A percentile compares a stretch with the other conserved stretches of the same genome.
Conservation (phyloP, 2,329 filamentous ascomycete genomes). For the Xylaria sp. region DNA sequence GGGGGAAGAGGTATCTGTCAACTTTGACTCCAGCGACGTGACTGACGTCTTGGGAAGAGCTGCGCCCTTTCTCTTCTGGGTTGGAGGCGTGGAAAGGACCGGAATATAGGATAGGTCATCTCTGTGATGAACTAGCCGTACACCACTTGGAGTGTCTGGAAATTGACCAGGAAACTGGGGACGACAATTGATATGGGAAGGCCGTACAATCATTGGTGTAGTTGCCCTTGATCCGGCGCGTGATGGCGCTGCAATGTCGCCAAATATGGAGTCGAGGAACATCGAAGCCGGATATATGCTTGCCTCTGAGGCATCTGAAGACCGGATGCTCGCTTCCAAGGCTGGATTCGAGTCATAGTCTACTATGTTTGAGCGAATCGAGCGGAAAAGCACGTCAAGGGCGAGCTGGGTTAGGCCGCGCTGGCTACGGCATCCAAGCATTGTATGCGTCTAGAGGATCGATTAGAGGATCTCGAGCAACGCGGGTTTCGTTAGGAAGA, state of each 20-base stretch:
- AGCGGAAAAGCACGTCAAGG: conserved; percentile 87
- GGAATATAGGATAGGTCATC: conserved; percentile 38
- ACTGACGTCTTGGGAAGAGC: conserved; percentile 26
- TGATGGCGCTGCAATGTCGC: conserved; percentile 63
- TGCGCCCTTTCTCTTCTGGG: conserved; percentile 22
- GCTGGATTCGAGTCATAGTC: conserved; percentile 62
- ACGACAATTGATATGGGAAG: conserved; percentile 42
- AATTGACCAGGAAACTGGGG: conserved; percentile 34
- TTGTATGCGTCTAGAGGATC: conserved; percentile 80
- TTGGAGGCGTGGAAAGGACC: conserved; percentile 38
- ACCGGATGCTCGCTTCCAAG: conserved; percentile 74
- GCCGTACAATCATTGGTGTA: conserved; percentile 72
- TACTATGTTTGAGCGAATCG: conserved; percentile 74
- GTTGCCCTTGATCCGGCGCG: conserved; percentile 68
- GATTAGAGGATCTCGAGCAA: conserved; percentile 8
- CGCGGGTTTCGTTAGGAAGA: not conserved
- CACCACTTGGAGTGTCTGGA: conserved; percentile 49
- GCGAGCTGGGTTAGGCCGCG: conserved; percentile 90
- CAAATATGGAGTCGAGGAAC: conserved; percentile 81
- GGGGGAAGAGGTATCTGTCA: conserved; percentile 39
- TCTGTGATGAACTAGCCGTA: conserved; percentile 49
- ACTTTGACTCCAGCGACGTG: conserved; percentile 39
- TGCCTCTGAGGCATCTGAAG: conserved; percentile 82
- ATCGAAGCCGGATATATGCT: conserved; percentile 73
- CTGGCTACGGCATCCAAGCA: conserved; percentile 84